Evolutionary conservation across 1,139 yeast genomes (phyloP).

Genomic region (Taiozyma sp.): DNA sequence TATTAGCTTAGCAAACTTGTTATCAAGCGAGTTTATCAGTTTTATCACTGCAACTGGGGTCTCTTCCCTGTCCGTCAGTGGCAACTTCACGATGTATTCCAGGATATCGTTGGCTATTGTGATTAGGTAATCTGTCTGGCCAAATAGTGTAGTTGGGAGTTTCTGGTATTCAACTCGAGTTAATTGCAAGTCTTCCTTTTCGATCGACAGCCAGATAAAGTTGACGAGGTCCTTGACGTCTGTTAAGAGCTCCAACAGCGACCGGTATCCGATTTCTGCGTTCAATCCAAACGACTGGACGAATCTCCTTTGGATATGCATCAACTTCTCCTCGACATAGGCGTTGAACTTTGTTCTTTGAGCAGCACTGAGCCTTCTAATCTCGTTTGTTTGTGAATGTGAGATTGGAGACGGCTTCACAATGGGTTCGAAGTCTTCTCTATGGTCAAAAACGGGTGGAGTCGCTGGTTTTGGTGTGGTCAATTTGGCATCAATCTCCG

Average conservation of each 20-base stretch:
- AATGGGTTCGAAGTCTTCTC: not conserved
- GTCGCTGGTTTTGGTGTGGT: not conserved
- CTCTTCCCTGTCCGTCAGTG: constrained; percentile 3
- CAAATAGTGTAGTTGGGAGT: constrained; percentile 15
- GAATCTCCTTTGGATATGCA: constrained; percentile 18
- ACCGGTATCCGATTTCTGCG: constrained; percentile 10
- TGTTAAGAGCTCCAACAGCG: constrained; percentile 10
- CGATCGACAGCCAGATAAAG: constrained; percentile 22
- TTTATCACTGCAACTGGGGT: constrained; percentile 11
- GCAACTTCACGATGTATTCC: constrained; percentile 12
- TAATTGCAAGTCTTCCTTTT: constrained; percentile 5
- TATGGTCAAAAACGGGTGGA: not conserved
- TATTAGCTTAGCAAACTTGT: constrained; percentile 14
- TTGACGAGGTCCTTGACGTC: constrained; percentile 14
- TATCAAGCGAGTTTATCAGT: constrained; percentile 13
- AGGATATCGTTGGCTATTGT: constrained; percentile 18
- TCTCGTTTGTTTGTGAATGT: not conserved
- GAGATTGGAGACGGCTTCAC: not conserved
- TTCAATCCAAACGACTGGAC: constrained; percentile 20
- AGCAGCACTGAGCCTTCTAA: not conserved
- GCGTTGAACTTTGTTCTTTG: constrained; percentile 8
- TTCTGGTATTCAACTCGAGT: constrained; percentile 1
- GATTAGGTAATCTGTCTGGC: constrained; percentile 21
- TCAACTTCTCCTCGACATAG: constrained; percentile 19
- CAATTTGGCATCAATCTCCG: constrained; percentile 10